Evolutionary conservation across 768 basidiomycete genomes (phyloP).

Genomic region (Lactifluus rugatus): DNA sequence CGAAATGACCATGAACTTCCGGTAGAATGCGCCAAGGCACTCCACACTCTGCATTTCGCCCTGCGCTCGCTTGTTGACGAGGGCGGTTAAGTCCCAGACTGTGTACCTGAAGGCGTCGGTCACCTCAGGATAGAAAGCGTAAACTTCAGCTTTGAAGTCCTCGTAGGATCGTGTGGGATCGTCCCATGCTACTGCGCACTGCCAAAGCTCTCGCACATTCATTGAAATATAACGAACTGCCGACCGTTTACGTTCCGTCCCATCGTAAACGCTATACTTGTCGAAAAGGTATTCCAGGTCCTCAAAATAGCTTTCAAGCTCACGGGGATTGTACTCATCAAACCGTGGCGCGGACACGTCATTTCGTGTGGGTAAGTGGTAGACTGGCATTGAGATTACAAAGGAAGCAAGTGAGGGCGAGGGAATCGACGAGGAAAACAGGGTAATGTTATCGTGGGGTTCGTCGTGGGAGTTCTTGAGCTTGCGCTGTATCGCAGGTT

Average conservation of each 20-base stretch:
- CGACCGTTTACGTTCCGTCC: not conserved
- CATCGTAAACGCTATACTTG: not conserved
- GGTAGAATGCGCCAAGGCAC: not conserved
- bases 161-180: not conserved
- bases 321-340: not conserved
- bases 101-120: not conserved
- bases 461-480: no score
- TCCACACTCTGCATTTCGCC: not conserved
- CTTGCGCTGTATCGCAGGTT: not conserved
- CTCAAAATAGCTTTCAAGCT: not conserved
- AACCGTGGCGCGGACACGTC: slow-evolving; percentile 28
- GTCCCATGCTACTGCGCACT: not conserved
- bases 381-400: not conserved
- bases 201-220: not conserved
- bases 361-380: not conserved
- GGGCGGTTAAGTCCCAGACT: not conserved
- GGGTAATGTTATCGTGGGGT: not conserved
- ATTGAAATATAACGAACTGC: not conserved
- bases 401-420: not conserved
- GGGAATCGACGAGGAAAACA: no score
- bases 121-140: not conserved
- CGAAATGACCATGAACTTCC: not conserved
- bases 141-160: not conserved
- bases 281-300: not conserved
- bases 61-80: not conserved